Evolutionary conservation across 2,329 filamentous ascomycete genomes (phyloP), one percentile per base, ranked within the genome.

Genomic region (Fusarium duplospermum): DNA sequence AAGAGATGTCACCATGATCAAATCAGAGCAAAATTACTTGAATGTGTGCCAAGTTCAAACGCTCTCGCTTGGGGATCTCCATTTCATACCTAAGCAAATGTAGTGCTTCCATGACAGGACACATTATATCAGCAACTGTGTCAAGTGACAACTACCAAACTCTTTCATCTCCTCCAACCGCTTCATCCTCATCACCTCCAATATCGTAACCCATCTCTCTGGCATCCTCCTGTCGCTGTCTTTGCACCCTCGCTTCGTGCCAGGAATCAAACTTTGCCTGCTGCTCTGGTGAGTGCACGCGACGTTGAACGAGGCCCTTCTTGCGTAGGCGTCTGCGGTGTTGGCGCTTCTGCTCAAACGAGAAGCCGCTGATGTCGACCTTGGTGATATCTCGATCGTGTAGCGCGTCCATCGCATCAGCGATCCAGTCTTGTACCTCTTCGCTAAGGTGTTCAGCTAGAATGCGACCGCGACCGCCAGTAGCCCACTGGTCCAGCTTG

Each of bases 401-500:
- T 8, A 82, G 77, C 67, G 81, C 81, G 74, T 91, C 89, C 57
- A 82, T 80, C 7, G 85, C 69, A 33, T 91, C 89, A 0, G 87
- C 87, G 24, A 83, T 58, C 70, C 83, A 78, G 73, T 91, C 89
- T 8, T 81, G 80, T 2, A 85, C 70, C 38, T 88, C 85, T 59
- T 89, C 86, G 6, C 78, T 75, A 2, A 83, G 72, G 50, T 80
- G 78, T n/a, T 78, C 79, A 16, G 81, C 79, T 4, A 85, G 50
- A 2, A 72, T 75, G 40, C 87, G 86, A 6, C 87, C 87, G 36
- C 80, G 81, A 1, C 89, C 89, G 18, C 87, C 86, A 0, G 88
- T 89, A 10, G 84, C 78, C 89, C 89, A 92, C 74, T 91, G 86
- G 77, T 92, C 90, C 14, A 92, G 76, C 82, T 91, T 92, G 66